These are phyloP conservation scores for Aureobasidium sp. DNA, from an alignment of 2,329 filamentous ascomycete genomes.

Conservation along the genomic window DNA sequence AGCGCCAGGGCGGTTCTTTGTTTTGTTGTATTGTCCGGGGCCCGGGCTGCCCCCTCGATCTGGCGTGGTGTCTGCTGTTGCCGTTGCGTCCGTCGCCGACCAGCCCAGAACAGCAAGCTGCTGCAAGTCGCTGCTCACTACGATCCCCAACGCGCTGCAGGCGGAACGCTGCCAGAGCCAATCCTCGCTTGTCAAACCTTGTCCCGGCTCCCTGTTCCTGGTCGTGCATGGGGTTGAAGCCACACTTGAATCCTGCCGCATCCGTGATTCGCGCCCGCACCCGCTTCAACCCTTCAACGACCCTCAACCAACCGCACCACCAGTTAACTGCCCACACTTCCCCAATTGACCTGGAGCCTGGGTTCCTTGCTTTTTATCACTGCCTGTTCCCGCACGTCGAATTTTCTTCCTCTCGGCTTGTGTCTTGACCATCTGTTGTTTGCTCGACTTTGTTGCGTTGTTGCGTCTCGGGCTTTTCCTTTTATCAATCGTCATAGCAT, in stretches of 20 bases:
- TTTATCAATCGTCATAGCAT: slow-evolving; percentile 12
- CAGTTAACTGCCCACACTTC: slow-evolving; percentile 9
- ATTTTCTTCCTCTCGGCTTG: neutral
- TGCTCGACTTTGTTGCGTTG: slow-evolving; percentile 18
- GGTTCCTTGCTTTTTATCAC: slow-evolving; percentile 14
- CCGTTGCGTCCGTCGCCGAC: slow-evolving; percentile 11
- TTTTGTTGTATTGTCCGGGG: slow-evolving; percentile 12
- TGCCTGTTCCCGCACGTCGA: slow-evolving; percentile 8
- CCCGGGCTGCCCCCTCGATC: slow-evolving; percentile 8
- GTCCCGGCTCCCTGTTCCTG: slow-evolving; percentile 13
- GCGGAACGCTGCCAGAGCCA: slow-evolving; percentile 9
- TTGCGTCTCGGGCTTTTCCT: slow-evolving; percentile 6
- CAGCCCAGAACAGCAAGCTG: slow-evolving; percentile 10
- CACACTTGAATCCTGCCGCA: slow-evolving; percentile 13
- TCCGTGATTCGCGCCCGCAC: slow-evolving; percentile 13
- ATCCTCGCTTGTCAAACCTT: slow-evolving; percentile 15
- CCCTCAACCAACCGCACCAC: slow-evolving; percentile 11
- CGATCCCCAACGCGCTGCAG: slow-evolving; percentile 13
- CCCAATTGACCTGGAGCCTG: slow-evolving; percentile 14
- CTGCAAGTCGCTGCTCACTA: slow-evolving; percentile 6
- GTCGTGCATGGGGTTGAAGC: slow-evolving; percentile 13
- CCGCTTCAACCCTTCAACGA: slow-evolving; percentile 15
- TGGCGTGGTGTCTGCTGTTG: slow-evolving; percentile 10
- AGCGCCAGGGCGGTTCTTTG: slow-evolving; percentile 7
- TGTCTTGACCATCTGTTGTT: slow-evolving; percentile 11